Evolutionary conservation across 2,329 filamentous ascomycete genomes (phyloP).

Genomic region (Ascosphaera acerosa): DNA sequence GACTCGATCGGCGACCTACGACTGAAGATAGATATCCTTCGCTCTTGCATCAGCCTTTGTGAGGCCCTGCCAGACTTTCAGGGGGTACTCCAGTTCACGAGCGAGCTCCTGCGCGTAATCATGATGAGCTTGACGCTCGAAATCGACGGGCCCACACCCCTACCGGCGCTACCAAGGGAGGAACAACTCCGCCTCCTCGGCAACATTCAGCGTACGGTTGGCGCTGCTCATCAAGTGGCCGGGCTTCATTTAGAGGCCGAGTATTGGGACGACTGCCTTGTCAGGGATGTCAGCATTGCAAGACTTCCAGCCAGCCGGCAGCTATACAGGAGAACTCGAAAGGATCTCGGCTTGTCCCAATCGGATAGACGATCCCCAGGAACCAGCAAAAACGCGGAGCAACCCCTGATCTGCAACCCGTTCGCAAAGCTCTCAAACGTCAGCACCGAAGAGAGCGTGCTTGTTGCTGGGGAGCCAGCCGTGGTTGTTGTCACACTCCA

Average conservation of each 20-base stretch:
- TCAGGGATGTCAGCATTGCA: constrained; percentile 51
- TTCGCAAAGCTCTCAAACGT: too few relatives aligned
- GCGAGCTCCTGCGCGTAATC: constrained; percentile 56
- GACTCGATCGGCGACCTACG: constrained; percentile 46
- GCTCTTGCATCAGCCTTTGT: constrained; percentile 77
- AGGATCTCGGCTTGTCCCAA: constrained; percentile 24
- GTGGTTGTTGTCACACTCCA: constrained; percentile 66
- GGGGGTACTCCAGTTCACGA: constrained; percentile 69
- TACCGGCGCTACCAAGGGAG: constrained; percentile 46
- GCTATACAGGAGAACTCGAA: constrained; percentile 37
- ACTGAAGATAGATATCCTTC: constrained; percentile 65
- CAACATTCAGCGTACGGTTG: constrained; percentile 64
- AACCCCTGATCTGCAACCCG: constrained; percentile 84
- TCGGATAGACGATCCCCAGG: too few relatives aligned
- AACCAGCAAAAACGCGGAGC: constrained; percentile 14
- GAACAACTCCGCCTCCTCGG: constrained; percentile 67
- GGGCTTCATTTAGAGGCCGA: constrained; percentile 45
- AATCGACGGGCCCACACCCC: constrained; percentile 38
- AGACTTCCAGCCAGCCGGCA: constrained; percentile 31
- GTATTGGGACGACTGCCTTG: constrained; percentile 92
- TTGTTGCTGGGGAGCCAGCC: constrained; percentile 56
- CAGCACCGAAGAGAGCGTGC: constrained; percentile 35
- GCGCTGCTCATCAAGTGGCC: constrained; percentile 50
- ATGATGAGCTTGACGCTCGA: constrained; percentile 48
- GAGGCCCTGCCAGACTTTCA: constrained; percentile 82